phyloP scores from a whole-genome alignment of 2,329 filamentous ascomycete species.

The Colletotrichum paranaense region DNA sequence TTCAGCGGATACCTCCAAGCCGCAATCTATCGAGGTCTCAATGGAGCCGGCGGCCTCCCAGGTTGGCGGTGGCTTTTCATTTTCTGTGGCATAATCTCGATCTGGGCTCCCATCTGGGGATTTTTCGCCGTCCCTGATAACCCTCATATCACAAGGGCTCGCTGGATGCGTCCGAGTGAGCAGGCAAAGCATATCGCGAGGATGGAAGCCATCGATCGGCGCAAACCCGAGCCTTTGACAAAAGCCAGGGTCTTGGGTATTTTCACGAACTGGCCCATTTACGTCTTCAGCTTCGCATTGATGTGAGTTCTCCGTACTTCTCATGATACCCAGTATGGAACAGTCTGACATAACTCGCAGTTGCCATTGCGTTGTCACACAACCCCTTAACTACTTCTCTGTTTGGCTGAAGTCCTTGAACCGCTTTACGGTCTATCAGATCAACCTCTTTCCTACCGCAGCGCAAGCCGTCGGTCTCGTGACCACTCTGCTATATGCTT shows the following conservation, averaged over 20 bases:
- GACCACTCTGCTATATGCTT: neutral
- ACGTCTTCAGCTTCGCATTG: neutral
- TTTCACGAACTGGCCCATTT: neutral
- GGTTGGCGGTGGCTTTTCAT: conserved; percentile 54
- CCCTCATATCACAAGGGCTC: neutral
- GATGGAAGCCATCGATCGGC: neutral
- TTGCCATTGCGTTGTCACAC: neutral
- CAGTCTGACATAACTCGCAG: neutral
- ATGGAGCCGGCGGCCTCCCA: conserved; percentile 1
- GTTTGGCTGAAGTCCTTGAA: neutral
- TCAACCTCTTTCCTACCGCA: neutral
- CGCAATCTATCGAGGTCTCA: neutral
- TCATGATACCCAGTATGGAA: neutral
- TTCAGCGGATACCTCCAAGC: neutral
- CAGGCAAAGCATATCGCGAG: neutral
- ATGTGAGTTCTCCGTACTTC: neutral
- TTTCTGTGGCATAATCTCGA: conserved; percentile 45
- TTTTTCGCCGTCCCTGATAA: conserved; percentile 37
- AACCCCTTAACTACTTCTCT: neutral
- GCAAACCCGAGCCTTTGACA: neutral
- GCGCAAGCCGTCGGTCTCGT: neutral
- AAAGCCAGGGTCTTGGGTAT: neutral
- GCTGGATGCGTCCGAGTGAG: neutral
- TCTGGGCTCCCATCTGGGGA: conserved; percentile 38
- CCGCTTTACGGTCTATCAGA: neutral